Evolutionary conservation across 805 yeast species (phyloP).

Genomic region (Suhomyces kilbournensis): DNA sequence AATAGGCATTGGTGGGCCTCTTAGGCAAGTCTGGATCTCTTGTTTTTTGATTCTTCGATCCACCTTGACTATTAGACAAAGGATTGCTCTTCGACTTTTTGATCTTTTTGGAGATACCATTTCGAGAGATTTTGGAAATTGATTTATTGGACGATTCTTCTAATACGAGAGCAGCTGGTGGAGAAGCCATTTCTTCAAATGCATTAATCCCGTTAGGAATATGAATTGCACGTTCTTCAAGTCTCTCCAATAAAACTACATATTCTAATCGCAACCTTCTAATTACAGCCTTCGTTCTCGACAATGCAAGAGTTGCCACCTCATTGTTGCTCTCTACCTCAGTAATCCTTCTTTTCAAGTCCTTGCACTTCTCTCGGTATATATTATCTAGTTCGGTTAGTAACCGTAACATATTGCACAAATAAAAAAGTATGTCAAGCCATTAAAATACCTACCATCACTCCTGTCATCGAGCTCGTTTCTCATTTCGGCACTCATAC

Average conservation of each 20-base stretch:
- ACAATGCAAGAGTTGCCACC: constrained; percentile 67
- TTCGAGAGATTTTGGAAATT: constrained; percentile 14
- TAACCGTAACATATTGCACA: background rate
- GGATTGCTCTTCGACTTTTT: constrained; percentile 19
- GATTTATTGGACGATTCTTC: constrained; percentile 28
- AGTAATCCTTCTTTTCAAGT: constrained; percentile 61
- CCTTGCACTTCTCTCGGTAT: constrained; percentile 66
- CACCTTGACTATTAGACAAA: constrained; percentile 19
- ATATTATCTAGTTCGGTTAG: constrained; percentile 26
- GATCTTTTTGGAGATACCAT: constrained; percentile 16
- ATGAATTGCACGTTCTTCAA: constrained; percentile 54
- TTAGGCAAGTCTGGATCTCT: constrained; percentile 86
- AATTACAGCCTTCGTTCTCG: constrained; percentile 71
- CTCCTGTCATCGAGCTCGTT: background rate
- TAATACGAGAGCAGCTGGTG: constrained; percentile 36
- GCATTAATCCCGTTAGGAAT: constrained; percentile 25
- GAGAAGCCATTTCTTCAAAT: constrained; percentile 37
- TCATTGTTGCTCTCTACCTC: constrained; percentile 80
- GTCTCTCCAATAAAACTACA: constrained; percentile 70
- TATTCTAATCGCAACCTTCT: constrained; percentile 81
- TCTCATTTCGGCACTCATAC: background rate
- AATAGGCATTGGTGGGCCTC: constrained; percentile 86
- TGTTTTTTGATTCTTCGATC: constrained; percentile 30
- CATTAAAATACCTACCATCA: background rate
- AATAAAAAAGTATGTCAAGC: background rate